Evolutionary conservation across 257 asterid species (phyloP), one percentile per base, ranked within the genome.

Genomic region (Salvia splendens): DNA sequence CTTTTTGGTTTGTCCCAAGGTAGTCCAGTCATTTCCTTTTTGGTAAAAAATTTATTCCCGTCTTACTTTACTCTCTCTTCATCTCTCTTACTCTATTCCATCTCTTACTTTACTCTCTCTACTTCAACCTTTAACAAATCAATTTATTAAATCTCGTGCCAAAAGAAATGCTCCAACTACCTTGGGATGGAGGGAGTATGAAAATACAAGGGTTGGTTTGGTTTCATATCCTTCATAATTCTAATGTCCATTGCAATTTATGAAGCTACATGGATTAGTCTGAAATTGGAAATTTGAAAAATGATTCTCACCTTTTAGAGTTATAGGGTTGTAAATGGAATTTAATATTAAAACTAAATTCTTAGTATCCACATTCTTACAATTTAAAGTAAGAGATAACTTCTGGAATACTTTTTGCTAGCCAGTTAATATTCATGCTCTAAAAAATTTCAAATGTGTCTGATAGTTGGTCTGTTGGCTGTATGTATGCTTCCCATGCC

Each of bases 381-480:
- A 14, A 41, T 43, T 47, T 5, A 54, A 68, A 46, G 36, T 0
- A 49, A 57, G 16, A 32, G 43, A 59, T 16, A 10, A 32, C 53
- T n/a, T 28, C 63, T 43, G 16, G n/a, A 33, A 20, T 50, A 20
- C 61, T 49, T n/a, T 49, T 38, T 50, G 53, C 20, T 20, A 69
- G 61, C 3, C 20, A 48, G 41, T 51, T 16, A 10, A 61, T 14
- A 42, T 58, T n/a, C 6, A 36, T 36, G n/a, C 35, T 59, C 30
- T 5, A 5, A 38, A 36, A 16, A 6, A 6, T 32, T 69, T 60
- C n/a, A 17, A 45, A 41, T 10, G 61, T 38, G 3, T 12, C 33
- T 42, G 43, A 38, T 35, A 47, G 53, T 33, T 59, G 45, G 54
- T 60, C 69, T 60, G 36, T 56, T 40, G 20, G 43, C 48, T 61